Conservation (phyloP, 1,284 basidiomycete genomes). For the Puccinia novopanici region DNA sequence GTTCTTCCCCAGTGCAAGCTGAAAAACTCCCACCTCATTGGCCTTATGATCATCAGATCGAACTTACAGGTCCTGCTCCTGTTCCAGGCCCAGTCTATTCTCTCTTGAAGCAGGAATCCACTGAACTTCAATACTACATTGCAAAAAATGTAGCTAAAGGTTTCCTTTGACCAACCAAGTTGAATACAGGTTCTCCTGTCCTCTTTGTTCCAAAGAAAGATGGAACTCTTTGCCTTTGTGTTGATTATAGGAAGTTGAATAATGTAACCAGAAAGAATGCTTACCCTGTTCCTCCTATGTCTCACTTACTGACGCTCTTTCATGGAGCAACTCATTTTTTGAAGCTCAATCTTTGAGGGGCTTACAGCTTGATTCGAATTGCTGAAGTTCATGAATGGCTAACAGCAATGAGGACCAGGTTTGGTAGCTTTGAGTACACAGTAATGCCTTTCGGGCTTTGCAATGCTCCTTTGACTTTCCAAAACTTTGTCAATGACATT, state of each 20-base stretch:
- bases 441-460: constrained; percentile 1
- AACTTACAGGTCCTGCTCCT: not conserved
- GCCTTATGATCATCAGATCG: not conserved
- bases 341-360: not conserved
- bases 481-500: not conserved
- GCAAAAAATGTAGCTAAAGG: not conserved
- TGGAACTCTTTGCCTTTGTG: not conserved
- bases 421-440: not conserved
- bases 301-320: not conserved
- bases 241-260: not conserved
- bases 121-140: not conserved
- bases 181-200: not conserved
- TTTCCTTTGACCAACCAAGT: not conserved
- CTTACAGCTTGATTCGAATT: not conserved
- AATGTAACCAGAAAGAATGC: not conserved
- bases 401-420: not conserved
- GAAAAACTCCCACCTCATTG: not conserved
- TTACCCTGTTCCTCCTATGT: constrained; percentile 5
- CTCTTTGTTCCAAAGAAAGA: not conserved
- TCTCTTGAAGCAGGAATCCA: not conserved
- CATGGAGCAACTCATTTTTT: not conserved
- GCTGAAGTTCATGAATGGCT: not conserved
- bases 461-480: not conserved
- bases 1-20: not conserved
- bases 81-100: not conserved